Base-by-base conservation (phyloP, 2,329 filamentous ascomycete genomes). In the Ceratocystis ficicola region DNA sequence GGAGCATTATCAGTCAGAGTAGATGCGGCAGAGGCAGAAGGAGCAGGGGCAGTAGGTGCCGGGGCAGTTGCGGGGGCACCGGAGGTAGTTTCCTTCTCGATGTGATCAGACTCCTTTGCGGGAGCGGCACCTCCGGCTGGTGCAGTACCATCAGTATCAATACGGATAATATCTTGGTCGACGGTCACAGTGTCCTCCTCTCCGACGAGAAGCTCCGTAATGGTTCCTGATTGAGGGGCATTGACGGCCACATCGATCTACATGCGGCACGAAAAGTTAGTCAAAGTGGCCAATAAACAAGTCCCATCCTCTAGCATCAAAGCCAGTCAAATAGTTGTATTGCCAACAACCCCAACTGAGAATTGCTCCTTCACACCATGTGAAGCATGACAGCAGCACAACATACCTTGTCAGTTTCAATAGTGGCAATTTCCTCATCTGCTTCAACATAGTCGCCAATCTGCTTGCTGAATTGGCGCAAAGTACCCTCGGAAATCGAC, bases 201-300 rank as follows among this genome's bases (percentile, higher is more conserved):
- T 69, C 85, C 90, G 69, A 87, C 94, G 41, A 97, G 81, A 67
- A 96, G 85, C 76, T 97, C 91, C 76, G 90, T 95, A 77, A 99
- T 90, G 36, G 86, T 89, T 70, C 94, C 94, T 50, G 93, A 85
- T 72, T 93, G 87, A 6, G 94, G 90, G 17, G 94, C 92, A 76
- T 96, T 97, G 73, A 99, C 92, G 30, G 93, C 87, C 59, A 99
- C 90, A 76, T 99, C 94, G 74, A 97, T 97, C 91, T 94, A 69
- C 7, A 32, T 7, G n/a, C 20, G 4, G 50, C 12, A 59, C 12
- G 4, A 61, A 30, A 55, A 8, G 48, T 20, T 28, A 61, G 32
- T 44, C 32, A 59, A 36, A 46, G 52, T 68, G 48, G 30, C 44
- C 44, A 52, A 22, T 52, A 20, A 15, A 5, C 44, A 63, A 17